Conservation (phyloP, 139 green algal species). For the Gonium pectorale region DNA sequence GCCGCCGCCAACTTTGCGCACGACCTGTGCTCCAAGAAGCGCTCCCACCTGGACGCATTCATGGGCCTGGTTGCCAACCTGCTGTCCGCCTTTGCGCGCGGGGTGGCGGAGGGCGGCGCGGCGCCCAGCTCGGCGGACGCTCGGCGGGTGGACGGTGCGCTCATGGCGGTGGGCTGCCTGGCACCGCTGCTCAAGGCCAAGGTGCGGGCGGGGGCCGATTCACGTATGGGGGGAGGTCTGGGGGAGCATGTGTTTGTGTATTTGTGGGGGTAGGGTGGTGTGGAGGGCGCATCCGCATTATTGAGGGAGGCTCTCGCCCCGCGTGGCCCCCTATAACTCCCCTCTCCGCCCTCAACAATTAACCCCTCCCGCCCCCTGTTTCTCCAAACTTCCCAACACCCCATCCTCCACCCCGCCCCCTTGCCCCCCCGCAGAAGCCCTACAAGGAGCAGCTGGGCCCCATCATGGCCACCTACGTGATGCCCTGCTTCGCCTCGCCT, state of each 20-base stretch:
- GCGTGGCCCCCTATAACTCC: no score
- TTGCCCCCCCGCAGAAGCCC: conserved; percentile 57
- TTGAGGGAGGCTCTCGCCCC: no score
- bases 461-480: conserved; percentile 86
- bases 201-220: no score
- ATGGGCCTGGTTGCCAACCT: conserved; percentile 63
- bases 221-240: no score
- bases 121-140: conserved; percentile 48
- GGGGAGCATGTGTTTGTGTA: no score
- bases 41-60: conserved; percentile 73
- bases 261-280: no score
- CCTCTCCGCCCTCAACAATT: no score
- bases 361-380: no score
- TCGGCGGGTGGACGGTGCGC: conserved; percentile 89
- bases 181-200: conserved; percentile 82
- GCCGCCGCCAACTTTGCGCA: conserved; percentile 91
- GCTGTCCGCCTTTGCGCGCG: conserved; percentile 48
- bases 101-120: conserved; percentile 59
- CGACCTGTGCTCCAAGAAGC: conserved; percentile 80
- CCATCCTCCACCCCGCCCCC: not conserved
- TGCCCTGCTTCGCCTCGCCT: conserved; percentile 78
- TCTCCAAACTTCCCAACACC: not conserved
- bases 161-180: conserved; percentile 90
- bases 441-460: conserved; percentile 90
- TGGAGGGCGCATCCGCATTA: no score